phyloP scores from a whole-genome alignment of 352 stramenopile species.

The Plasmopara muralis region DNA sequence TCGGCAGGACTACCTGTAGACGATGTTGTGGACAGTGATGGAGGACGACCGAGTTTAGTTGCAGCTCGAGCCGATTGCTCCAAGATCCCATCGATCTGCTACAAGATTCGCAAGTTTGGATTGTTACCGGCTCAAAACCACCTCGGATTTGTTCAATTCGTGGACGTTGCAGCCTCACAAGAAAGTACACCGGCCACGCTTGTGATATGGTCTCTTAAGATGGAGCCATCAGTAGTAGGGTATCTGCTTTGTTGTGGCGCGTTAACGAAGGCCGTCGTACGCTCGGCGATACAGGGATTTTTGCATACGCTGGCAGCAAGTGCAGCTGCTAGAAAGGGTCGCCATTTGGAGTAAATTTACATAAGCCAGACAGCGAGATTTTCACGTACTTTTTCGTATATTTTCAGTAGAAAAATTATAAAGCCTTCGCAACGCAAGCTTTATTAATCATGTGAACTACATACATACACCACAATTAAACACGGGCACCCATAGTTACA shows the following conservation, averaged over 20 bases:
- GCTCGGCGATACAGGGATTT: slow-evolving; percentile 26
- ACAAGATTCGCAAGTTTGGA: slow-evolving; percentile 45
- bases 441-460: no score
- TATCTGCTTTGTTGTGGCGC: slow-evolving; percentile 46
- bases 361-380: no score
- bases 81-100: slow-evolving; percentile 48
- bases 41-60: slow-evolving; percentile 23
- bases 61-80: slow-evolving; percentile 13
- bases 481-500: no score
- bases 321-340: slow-evolving; percentile 9
- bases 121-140: slow-evolving; percentile 45
- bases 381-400: no score
- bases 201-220: slow-evolving; percentile 48
- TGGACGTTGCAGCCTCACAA: slow-evolving; percentile 36
- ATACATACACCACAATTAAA: no score
- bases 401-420: no score
- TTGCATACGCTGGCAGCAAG: slow-evolving; percentile 21
- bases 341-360: slow-evolving; percentile 16
- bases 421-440: no score
- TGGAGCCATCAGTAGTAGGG: slow-evolving; percentile 27
- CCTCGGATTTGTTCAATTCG: slow-evolving; percentile 58
- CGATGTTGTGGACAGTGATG: slow-evolving; percentile 21
- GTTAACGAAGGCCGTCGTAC: slow-evolving; percentile 31
- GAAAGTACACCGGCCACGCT: slow-evolving; percentile 35
- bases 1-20: slow-evolving; percentile 32